phyloP scores from a whole-genome alignment of 177 flowering plant species.

The Tripterygium wilfordii region DNA sequence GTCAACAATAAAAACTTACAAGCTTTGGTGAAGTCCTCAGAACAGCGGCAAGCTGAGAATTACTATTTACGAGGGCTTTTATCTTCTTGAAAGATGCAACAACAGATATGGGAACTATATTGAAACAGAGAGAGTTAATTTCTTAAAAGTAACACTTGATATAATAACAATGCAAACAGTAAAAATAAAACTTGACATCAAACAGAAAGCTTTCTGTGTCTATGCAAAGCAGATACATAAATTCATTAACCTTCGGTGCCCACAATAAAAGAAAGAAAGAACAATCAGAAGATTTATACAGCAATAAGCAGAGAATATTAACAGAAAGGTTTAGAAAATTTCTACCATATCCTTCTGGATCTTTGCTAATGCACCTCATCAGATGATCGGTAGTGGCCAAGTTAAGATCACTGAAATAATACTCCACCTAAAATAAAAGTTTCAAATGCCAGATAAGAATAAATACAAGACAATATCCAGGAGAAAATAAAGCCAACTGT shows the following conservation, averaged over 20 bases:
- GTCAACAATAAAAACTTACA: slow-evolving; percentile 36
- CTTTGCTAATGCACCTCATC: slow-evolving; percentile 77
- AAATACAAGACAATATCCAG: neutral
- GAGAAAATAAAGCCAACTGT: neutral
- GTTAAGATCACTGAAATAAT: slow-evolving; percentile 93
- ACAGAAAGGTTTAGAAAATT: too few relatives aligned
- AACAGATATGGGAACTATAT: slow-evolving; percentile 80
- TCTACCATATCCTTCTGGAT: slow-evolving; percentile 92
- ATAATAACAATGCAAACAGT: too few relatives aligned
- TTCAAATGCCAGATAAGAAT: slow-evolving; percentile 4
- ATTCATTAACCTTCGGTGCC: too few relatives aligned
- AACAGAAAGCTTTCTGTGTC: too few relatives aligned
- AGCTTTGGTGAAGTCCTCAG: slow-evolving; percentile 74
- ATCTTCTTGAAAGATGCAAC: slow-evolving; percentile 96
- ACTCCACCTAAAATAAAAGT: slow-evolving; percentile 99
- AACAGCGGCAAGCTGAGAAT: slow-evolving; percentile 70
- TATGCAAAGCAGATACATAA: too few relatives aligned
- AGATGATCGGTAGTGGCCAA: slow-evolving; percentile 93
- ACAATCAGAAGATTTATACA: too few relatives aligned
- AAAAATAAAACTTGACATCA: too few relatives aligned
- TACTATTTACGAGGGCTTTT: slow-evolving; percentile 53
- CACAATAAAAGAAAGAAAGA: too few relatives aligned
- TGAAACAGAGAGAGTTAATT: slow-evolving; percentile 6
- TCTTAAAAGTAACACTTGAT: too few relatives aligned
- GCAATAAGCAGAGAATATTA: too few relatives aligned